Percentiles rank a stretch among this genome's conserved stretches.
Conservation (phyloP, 495 filamentous ascomycete species). For the Penicillium fimorum region DNA sequence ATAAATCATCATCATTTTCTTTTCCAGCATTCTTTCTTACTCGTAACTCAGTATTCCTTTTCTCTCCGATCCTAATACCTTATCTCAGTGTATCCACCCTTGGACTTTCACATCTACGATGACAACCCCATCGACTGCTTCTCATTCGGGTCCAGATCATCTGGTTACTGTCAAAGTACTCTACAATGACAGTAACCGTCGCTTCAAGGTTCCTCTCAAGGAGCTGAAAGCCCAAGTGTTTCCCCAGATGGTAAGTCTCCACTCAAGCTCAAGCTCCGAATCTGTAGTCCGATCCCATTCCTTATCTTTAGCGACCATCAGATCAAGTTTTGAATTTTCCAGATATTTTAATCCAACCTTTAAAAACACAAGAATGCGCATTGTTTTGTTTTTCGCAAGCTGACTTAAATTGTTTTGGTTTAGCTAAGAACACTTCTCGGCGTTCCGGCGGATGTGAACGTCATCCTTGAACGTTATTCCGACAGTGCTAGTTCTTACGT, state of each 20-base stretch:
- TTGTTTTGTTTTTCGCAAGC: conserved; percentile 11
- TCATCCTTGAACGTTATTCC: conserved; percentile 90
- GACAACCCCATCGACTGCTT: conserved; percentile 31
- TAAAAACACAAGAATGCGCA: neutral
- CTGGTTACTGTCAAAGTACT: conserved; percentile 83
- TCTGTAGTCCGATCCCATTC: conserved; percentile 21
- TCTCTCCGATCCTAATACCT: neutral
- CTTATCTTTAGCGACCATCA: conserved; percentile 23
- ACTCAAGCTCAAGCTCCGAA: conserved; percentile 32
- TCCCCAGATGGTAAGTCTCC: conserved; percentile 77
- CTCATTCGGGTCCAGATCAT: conserved; percentile 59
- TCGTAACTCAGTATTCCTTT: neutral
- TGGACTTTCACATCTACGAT: conserved; percentile 24
- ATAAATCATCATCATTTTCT: conserved; percentile 13
- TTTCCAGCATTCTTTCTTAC: conserved; percentile 10
- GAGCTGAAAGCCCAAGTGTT: conserved; percentile 77
- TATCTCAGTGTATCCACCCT: conserved; percentile 12
- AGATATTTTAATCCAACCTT: neutral
- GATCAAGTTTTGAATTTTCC: conserved; percentile 5
- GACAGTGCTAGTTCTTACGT: conserved; percentile 85
- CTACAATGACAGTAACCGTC: conserved; percentile 67
- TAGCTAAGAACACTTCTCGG: conserved; percentile 75
- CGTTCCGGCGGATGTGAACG: conserved; percentile 64
- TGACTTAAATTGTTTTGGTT: conserved; percentile 21
- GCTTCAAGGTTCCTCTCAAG: conserved; percentile 85